phyloP scores from a whole-genome alignment of 257 asterid species.

The Nicotiana noctiflora region DNA sequence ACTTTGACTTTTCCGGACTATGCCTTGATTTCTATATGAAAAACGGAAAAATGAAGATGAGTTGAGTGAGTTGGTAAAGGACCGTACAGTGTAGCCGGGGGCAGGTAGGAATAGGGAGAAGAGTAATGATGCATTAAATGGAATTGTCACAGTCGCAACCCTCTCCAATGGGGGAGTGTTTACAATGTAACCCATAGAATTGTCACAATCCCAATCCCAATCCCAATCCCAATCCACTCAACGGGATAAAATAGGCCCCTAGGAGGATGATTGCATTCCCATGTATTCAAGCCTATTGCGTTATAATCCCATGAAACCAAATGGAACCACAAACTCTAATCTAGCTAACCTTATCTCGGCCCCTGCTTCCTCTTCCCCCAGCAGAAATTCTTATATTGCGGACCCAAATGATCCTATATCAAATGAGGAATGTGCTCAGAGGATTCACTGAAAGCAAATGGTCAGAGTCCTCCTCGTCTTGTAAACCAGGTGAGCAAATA shows the following conservation, averaged over 20 bases:
- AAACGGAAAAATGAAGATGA: not conserved
- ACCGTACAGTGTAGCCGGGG: not conserved
- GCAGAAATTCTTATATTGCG: not conserved
- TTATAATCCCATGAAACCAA: not conserved
- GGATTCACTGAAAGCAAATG: not conserved
- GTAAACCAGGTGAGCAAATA: not conserved
- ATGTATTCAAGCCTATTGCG: not conserved
- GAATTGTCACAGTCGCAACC: not conserved
- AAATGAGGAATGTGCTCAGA: not conserved
- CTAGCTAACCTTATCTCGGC: not conserved
- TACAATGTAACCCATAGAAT: not conserved
- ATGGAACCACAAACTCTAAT: not conserved
- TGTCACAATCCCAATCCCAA: not conserved
- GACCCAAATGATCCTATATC: not conserved
- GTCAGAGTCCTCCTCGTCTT: not conserved
- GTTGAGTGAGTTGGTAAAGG: not conserved
- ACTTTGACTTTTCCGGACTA: not conserved
- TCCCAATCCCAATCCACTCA: not conserved
- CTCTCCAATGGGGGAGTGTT: not conserved
- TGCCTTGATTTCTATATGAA: not conserved
- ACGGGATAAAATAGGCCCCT: not conserved
- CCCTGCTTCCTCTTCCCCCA: not conserved
- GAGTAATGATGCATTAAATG: not conserved
- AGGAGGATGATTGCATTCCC: not conserved
- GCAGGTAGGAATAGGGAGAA: not conserved